phyloP scores from a whole-genome alignment of 129 eudicot genomes.

The Artemisia argyi region DNA sequence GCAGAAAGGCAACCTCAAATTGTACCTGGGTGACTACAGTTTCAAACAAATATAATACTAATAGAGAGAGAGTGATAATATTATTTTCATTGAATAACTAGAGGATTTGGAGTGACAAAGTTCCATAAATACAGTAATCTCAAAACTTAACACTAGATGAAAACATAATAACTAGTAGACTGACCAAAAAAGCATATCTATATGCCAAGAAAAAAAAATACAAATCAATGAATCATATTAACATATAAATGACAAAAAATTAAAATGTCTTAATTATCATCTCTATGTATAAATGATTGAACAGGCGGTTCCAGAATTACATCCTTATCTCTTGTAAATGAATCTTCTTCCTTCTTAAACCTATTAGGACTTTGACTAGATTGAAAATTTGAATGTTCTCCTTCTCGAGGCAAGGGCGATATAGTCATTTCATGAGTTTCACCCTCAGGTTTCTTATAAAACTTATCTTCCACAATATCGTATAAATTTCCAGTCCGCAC shows the following conservation, averaged over 20 bases:
- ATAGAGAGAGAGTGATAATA: neutral
- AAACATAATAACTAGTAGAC: neutral
- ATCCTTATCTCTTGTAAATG: constrained; percentile 33
- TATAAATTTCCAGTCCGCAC: constrained; percentile 85
- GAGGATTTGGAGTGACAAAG: neutral
- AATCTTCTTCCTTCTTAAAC: constrained; percentile 43
- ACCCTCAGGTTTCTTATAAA: constrained; percentile 41
- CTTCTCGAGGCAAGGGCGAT: constrained; percentile 52
- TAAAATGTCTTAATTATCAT: constrained; percentile 25
- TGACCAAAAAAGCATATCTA: constrained; percentile 6
- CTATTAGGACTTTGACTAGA: constrained; percentile 57
- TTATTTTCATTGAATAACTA: neutral
- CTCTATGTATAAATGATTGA: constrained; percentile 52
- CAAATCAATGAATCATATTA: neutral
- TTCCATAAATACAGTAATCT: neutral
- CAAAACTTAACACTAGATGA: neutral
- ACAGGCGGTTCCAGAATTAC: constrained; percentile 62
- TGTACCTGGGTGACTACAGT: neutral
- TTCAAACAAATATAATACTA: neutral
- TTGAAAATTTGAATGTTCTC: constrained; percentile 35
- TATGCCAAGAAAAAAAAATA: neutral
- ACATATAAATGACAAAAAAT: neutral
- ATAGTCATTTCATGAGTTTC: constrained; percentile 31
- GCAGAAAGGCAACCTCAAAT: neutral
- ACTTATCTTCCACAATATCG: constrained; percentile 74